These are phyloP conservation scores for Fonsecaea pugnacius DNA, from an alignment of 2,329 filamentous ascomycete species.

Conservation along the genomic window DNA sequence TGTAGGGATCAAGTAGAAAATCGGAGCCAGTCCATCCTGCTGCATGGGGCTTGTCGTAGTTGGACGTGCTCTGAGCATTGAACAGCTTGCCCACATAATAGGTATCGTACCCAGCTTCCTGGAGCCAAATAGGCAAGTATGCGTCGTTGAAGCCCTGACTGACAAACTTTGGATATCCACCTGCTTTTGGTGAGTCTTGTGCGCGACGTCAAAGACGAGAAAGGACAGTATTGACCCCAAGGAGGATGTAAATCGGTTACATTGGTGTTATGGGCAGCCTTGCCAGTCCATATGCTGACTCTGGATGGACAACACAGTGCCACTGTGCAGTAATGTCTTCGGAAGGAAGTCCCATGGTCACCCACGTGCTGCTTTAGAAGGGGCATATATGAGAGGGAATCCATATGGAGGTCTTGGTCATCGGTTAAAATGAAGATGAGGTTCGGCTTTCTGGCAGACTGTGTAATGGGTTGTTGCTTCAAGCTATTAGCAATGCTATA, in stretches of 20 bases:
- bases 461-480: background rate
- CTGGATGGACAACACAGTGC: conserved; percentile 70
- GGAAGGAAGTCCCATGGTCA: conserved; percentile 63
- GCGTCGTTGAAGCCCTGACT: conserved; percentile 55
- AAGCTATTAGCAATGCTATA: background rate
- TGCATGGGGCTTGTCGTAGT: conserved; percentile 51
- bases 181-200: conserved; percentile 30
- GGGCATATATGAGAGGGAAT: conserved; percentile 66
- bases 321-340: conserved; percentile 69
- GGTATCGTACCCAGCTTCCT: conserved; percentile 57
- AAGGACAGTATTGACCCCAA: conserved; percentile 26
- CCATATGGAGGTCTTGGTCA: conserved; percentile 67
- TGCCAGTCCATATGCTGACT: conserved; percentile 68
- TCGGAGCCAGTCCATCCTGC: conserved; percentile 49
- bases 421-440: conserved; percentile 71
- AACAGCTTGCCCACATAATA: conserved; percentile 62
- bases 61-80: conserved; percentile 56
- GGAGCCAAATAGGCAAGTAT: conserved; percentile 59
- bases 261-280: conserved; percentile 71
- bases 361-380: conserved; percentile 60
- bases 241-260: conserved; percentile 63
- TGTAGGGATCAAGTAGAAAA: conserved; percentile 54
- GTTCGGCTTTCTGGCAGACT: conserved; percentile 50
- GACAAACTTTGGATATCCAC: conserved; percentile 57
- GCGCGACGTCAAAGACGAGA: background rate